Evolutionary conservation across 805 yeast species (phyloP), one percentile per base, ranked within the genome.

Genomic region (Phaffomyces thermotolerans): DNA sequence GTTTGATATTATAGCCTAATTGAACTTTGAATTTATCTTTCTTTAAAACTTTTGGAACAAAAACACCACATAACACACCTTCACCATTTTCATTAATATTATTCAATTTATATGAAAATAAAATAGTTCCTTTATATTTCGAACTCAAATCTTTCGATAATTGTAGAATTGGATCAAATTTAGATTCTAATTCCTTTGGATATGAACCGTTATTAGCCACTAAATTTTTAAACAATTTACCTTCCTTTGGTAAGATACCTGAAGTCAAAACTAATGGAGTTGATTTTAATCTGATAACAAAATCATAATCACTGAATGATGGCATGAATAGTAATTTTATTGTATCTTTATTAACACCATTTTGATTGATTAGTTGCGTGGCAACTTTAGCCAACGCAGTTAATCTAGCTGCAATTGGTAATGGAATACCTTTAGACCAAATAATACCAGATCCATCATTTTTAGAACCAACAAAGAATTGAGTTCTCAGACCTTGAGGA

Each of bases 321-420:
- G 98, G 90, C 0, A 84, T 78, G 64, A 90, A 93, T 36, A 88
- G 63, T 36, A 76, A 59, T 36, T 72, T 74, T 30, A 84, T 56
- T 2, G 73, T 71, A 41, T 67, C 65, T 34, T 62, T 54, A 40
- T 52, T 60, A 15, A 68, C 37, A 3, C 79, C 81, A 42, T 71
- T 71, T 0, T 63, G 62, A 41, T 69, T 70, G 18, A 81, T 61
- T 44, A 84, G 59, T 17, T 73, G 71, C 34, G 77, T 63, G 0
- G 91, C 90, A 25, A 84, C 90, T 50, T 87, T 77, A 2, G 96
- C 76, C 47, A 93, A 72, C 0, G 95, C 90, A 0, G 98, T 91
- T 48, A 91, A 66, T 65, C 99, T 79, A 12, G 90, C 74, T 5
- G 95, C 89, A 45, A 90, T 81, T 8, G 96, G 90, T 43, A 84